Conservation (phyloP, 1,284 basidiomycete species). For the Tylopilus sp. region DNA sequence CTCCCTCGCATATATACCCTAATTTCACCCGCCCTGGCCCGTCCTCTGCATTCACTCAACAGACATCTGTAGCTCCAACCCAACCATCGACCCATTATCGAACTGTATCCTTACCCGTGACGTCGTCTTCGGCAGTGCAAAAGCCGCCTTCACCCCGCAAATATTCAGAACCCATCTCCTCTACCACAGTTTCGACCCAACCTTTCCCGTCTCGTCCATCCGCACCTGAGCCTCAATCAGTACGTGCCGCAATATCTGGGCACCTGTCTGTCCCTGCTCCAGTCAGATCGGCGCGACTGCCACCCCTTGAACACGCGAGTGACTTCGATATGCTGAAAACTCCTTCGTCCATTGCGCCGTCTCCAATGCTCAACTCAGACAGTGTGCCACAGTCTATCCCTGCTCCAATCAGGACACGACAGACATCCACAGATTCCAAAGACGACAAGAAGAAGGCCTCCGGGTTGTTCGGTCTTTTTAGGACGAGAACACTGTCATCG, state of each 20-base stretch:
- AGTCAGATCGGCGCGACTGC: constrained; percentile 13
- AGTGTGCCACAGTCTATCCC: constrained; percentile 9
- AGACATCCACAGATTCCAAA: constrained; percentile 33
- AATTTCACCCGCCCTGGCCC: constrained; percentile 18
- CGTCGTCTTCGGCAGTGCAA: constrained; percentile 16
- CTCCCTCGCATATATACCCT: constrained; percentile 23
- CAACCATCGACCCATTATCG: constrained; percentile 27
- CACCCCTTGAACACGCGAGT: constrained; percentile 26
- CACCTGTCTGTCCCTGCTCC: constrained; percentile 25
- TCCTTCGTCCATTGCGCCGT: constrained; percentile 51
- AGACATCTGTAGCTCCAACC: constrained; percentile 18
- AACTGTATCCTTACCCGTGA: constrained; percentile 28
- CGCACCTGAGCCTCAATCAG: constrained; percentile 13
- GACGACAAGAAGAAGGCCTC: constrained; percentile 29
- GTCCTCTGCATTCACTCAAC: constrained; percentile 21
- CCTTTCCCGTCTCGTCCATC: constrained; percentile 31
- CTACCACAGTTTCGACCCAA: constrained; percentile 26
- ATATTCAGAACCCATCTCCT: constrained; percentile 29
- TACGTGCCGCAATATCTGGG: constrained; percentile 18
- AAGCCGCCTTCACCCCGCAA: constrained; percentile 32
- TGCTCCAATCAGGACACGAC: constrained; percentile 24
- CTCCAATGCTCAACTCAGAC: constrained; percentile 33
- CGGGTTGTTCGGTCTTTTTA: constrained; percentile 32
- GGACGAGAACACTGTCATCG: constrained; percentile 33
- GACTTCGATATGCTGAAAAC: constrained; percentile 48